Conservation (phyloP, 768 basidiomycete genomes). For the Russula compacta region DNA sequence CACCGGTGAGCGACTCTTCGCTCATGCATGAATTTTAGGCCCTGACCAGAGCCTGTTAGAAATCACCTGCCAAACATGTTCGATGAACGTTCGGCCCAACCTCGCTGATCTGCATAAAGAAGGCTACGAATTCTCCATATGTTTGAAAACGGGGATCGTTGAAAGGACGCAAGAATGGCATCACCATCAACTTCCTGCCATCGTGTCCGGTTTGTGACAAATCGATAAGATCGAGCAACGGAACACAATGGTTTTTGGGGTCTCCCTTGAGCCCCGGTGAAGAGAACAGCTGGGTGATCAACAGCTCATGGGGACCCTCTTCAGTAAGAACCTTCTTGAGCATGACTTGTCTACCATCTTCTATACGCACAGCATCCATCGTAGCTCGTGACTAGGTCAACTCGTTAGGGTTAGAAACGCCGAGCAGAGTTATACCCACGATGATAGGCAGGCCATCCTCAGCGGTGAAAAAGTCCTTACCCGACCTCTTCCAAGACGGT, state of each 20-base stretch:
- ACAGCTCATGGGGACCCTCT: slow-evolving; percentile 11
- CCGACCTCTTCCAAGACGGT: neutral
- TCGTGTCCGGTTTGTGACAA: neutral
- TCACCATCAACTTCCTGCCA: slow-evolving; percentile 12
- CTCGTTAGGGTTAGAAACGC: neutral
- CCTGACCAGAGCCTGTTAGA: slow-evolving; percentile 1
- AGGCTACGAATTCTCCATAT: slow-evolving; percentile 18
- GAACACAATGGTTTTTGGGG: slow-evolving; percentile 18
- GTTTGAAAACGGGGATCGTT: slow-evolving; percentile 18
- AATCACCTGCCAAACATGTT: neutral
- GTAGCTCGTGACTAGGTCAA: neutral
- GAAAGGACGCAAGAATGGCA: slow-evolving; percentile 17
- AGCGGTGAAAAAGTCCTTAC: neutral
- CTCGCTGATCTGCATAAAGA: slow-evolving; percentile 16
- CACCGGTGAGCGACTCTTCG: slow-evolving; percentile 11
- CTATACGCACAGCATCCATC: slow-evolving; percentile 17
- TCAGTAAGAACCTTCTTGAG: slow-evolving; percentile 18
- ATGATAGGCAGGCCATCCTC: slow-evolving; percentile 10
- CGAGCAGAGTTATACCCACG: neutral
- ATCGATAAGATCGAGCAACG: slow-evolving; percentile 12
- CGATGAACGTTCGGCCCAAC: neutral
- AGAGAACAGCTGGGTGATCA: neutral
- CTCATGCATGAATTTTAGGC: slow-evolving; percentile 1
- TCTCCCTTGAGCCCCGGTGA: slow-evolving; percentile 6
- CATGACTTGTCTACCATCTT: slow-evolving; percentile 16